Base-by-base conservation (phyloP, 768 basidiomycete species). In the Rhizopogon salebrosus region DNA sequence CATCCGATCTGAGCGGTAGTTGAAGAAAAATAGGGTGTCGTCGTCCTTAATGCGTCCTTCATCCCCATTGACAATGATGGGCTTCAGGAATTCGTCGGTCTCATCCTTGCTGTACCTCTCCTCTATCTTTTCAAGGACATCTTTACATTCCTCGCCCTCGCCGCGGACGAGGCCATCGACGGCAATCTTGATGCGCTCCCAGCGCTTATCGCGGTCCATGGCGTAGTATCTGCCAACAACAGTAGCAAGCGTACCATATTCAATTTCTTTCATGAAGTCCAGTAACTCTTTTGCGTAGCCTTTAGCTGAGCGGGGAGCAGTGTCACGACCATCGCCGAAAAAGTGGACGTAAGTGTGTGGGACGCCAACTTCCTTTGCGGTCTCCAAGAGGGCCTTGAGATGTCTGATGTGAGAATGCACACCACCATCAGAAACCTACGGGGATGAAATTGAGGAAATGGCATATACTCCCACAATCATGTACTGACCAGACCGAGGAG, bases 1-100 rank as follows among this genome's bases (percentile, higher is more conserved):
- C 89, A 98, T 92, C 49, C 95, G 86, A 68, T 98, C 94, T 0
- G 94, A 95, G 55, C 95, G 86, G 70, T 98, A 97, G 75, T 98
- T 98, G 84, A 95, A 98, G 74, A 90, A 84, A 80, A 95, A 97
- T 4, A 98, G 64, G 0, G 93, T 95, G 69, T 97, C 94, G 39
- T 75, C 78, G 53, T 92, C 92, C 70, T 93, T 87, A 63, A 95
- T 82, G 40, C 92, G 75, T 7, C 88, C 87, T 20, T 84, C 80
- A 14, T 82, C 82, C 1, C 88, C 87, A 49, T 91, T 85, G 41
- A 89, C 83, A 59, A 95, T 89, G 64, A 95, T 92, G 4, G 94
- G 94, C 72, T 95, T 94, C 68, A 98, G 72, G 72, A 98, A 98
- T 72, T 98, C 95, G 61, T 97, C 94, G 13, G 92, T 98, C 37